Percentiles rank a stretch among this genome's conserved stretches.
phyloP scores from a whole-genome alignment of 371 early-diverging fungal genomes.

The Circinella minor region DNA sequence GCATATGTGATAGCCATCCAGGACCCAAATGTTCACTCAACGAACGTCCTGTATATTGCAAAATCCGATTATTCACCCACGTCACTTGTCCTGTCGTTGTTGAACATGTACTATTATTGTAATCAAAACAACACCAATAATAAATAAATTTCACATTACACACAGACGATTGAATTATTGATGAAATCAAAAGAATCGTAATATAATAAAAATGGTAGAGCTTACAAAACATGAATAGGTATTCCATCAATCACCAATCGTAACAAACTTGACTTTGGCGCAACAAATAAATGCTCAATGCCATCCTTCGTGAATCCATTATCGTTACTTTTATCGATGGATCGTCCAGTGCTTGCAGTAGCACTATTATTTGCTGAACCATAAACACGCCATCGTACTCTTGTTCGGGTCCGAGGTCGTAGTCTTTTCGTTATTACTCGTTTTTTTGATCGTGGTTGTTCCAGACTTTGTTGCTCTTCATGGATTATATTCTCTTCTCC shows the following conservation, averaged over 20 bases:
- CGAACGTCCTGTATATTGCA: constrained; percentile 59
- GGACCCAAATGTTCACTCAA: constrained; percentile 58
- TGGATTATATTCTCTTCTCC: neutral
- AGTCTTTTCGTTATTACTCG: neutral
- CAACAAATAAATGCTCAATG: constrained; percentile 38
- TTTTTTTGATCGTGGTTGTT: neutral
- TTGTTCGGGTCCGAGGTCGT: neutral
- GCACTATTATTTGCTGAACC: neutral
- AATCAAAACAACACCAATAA: constrained; percentile 8
- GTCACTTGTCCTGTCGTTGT: constrained; percentile 58
- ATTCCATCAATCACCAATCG: constrained; percentile 69
- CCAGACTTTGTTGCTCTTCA: neutral
- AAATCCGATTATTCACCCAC: constrained; percentile 66
- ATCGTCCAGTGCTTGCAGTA: neutral
- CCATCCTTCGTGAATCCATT: constrained; percentile 15
- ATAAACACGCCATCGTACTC: neutral
- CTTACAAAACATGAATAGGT: constrained; percentile 71
- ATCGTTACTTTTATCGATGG: neutral
- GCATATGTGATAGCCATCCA: constrained; percentile 59
- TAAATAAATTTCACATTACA: neutral
- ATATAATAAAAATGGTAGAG: neutral
- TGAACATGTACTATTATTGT: constrained; percentile 53
- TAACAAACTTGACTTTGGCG: constrained; percentile 59
- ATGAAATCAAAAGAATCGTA: too few relatives aligned
- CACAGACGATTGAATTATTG: too few relatives aligned